Evolutionary conservation across 164 flowering plant species (phyloP).

Genomic region (Vitis amurensis): DNA sequence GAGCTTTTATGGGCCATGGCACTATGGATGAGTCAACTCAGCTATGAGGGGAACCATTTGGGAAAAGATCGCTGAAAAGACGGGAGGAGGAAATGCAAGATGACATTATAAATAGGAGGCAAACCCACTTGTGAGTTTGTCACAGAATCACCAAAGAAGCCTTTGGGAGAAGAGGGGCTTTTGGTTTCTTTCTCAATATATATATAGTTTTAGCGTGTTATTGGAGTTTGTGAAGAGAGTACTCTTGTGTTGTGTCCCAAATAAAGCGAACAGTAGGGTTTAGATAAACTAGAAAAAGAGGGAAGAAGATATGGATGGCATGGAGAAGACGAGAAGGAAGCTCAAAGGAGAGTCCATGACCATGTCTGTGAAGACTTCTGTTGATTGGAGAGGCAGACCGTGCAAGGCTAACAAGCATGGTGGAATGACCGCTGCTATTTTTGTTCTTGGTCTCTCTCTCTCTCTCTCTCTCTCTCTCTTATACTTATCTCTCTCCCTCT

Average conservation of each 20-base stretch:
- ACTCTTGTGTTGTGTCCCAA: too few species aligned
- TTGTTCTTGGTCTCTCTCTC: slow-evolving; percentile 9
- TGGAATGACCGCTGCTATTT: slow-evolving; percentile 19
- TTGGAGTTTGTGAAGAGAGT: neutral
- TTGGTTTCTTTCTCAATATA: neutral
- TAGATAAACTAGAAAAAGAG: neutral
- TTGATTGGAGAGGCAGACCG: slow-evolving; percentile 20
- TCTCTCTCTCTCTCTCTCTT: neutral
- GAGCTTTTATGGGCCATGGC: too few species aligned
- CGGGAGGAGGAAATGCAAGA: neutral
- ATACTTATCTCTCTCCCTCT: too few species aligned
- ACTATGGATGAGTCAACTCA: too few species aligned
- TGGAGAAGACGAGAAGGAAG: slow-evolving; percentile 21
- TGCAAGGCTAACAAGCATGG: slow-evolving; percentile 20
- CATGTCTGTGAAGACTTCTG: slow-evolving; percentile 14
- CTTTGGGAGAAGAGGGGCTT: slow-evolving; percentile 5
- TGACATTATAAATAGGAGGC: slow-evolving; percentile 10
- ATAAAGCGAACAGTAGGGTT: neutral
- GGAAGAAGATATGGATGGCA: slow-evolving; percentile 6
- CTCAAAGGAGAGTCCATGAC: slow-evolving; percentile 17
- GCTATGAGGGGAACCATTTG: too few species aligned
- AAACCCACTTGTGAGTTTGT: neutral
- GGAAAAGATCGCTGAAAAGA: neutral
- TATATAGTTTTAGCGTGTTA: neutral
- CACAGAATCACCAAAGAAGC: slow-evolving; percentile 3